phyloP scores from a whole-genome alignment of 257 asterid species.

The Sherardia arvensis region DNA sequence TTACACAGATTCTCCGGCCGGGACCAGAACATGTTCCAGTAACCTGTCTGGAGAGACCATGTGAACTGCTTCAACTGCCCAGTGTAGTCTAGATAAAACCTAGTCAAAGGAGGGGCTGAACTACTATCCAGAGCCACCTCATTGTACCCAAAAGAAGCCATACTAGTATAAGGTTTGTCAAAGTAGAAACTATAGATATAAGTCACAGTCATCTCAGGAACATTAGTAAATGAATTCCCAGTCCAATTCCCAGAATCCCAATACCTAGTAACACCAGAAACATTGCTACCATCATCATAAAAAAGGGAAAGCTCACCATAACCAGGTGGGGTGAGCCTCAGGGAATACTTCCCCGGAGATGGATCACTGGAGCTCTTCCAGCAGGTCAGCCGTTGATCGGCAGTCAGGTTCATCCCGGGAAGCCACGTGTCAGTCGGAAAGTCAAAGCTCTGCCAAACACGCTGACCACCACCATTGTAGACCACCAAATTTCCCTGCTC shows the following conservation, averaged over 20 bases:
- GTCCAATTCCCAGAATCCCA: conserved; percentile 79
- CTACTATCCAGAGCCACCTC: conserved; percentile 53
- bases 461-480: conserved; percentile 22
- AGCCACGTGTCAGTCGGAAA: conserved; percentile 75
- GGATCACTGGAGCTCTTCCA: conserved; percentile 67
- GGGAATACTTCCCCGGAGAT: conserved; percentile 57
- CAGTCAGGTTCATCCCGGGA: conserved; percentile 64
- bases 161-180: conserved; percentile 42
- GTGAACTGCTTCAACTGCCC: conserved; percentile 68
- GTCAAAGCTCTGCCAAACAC: conserved; percentile 78
- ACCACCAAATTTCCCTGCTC: conserved; percentile 62
- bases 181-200: conserved; percentile 57
- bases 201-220: conserved; percentile 69
- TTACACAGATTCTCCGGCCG: conserved; percentile 60
- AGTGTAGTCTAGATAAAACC: conserved; percentile 47
- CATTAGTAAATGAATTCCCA: conserved; percentile 52
- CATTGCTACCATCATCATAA: conserved; percentile 20
- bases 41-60: conserved; percentile 54
- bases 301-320: conserved; percentile 67
- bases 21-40: conserved; percentile 73
- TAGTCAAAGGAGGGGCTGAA: conserved; percentile 48
- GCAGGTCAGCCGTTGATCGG: conserved; percentile 32
- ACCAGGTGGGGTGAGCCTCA: conserved; percentile 41
- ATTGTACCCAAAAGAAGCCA: conserved; percentile 60
- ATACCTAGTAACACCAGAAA: conserved; percentile 16